Percentiles rank a stretch among this genome's conserved stretches.
These are phyloP conservation scores for Verticillium isaacii DNA, from an alignment of 2,329 filamentous ascomycete genomes.

Conservation along the genomic window DNA sequence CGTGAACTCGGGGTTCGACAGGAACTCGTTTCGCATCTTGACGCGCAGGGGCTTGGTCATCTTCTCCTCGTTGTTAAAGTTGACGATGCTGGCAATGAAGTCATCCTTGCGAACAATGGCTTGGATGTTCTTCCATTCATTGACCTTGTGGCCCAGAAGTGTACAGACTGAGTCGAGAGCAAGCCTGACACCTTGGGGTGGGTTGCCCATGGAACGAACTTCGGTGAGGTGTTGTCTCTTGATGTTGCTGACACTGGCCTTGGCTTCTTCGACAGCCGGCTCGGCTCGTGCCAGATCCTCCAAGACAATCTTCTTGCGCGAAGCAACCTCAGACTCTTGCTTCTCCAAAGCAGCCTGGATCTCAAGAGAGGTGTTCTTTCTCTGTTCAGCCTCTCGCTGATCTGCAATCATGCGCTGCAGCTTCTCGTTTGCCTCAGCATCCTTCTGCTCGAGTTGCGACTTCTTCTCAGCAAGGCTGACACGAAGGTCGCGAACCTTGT, in stretches of 20 bases:
- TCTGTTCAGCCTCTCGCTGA: constrained; percentile 88
- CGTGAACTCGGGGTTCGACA: constrained; percentile 92
- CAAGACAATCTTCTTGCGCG: constrained; percentile 77
- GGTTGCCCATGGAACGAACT: constrained; percentile 94
- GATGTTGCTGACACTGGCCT: constrained; percentile 97
- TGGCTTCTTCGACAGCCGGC: constrained; percentile 86
- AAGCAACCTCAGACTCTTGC: constrained; percentile 83
- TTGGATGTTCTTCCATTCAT: constrained; percentile 89
- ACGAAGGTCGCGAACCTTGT: constrained; percentile 91
- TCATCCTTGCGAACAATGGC: constrained; percentile 86
- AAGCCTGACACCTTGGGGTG: constrained; percentile 83
- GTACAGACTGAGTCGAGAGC: constrained; percentile 96
- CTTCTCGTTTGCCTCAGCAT: constrained; percentile 94
- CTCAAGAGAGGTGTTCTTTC: constrained; percentile 82
- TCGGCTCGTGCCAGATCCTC: constrained; percentile 86
- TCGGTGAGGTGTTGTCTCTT: constrained; percentile 96
- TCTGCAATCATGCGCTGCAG: constrained; percentile 95
- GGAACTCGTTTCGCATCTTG: constrained; percentile 89
- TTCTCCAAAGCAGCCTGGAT: constrained; percentile 83
- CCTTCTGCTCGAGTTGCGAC: constrained; percentile 85
- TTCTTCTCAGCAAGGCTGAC: constrained; percentile 93
- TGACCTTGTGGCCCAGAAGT: constrained; percentile 81
- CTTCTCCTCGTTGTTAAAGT: constrained; percentile 90
- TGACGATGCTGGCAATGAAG: constrained; percentile 96
- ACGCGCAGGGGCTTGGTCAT: constrained; percentile 80